Evolutionary conservation across 306 rosid species (phyloP).

Genomic region (Carpinus fangiana): DNA sequence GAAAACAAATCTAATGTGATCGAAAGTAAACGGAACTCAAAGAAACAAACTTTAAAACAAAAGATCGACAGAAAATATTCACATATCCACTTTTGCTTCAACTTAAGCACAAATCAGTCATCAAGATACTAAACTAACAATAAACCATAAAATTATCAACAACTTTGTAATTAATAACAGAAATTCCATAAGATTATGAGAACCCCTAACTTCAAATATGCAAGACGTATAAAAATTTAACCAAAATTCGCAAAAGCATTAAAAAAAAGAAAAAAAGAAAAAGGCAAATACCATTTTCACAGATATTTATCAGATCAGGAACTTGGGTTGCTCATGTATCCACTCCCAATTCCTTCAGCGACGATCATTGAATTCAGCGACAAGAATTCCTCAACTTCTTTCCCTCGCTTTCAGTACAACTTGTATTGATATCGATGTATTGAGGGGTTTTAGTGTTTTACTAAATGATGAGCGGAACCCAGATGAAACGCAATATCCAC

Average conservation of each 20-base stretch:
- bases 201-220: constrained; percentile 35
- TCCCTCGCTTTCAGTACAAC: constrained; percentile 20
- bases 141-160: constrained; percentile 19
- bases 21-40: constrained; percentile 14
- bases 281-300: constrained; percentile 57
- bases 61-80: background rate
- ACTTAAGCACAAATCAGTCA: constrained; percentile 50
- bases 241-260: background rate
- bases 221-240: constrained; percentile 2
- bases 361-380: constrained; percentile 34
- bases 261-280: background rate
- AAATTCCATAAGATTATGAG: background rate
- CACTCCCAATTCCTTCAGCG: constrained; percentile 39
- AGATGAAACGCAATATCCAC: too few species aligned
- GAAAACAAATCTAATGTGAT: constrained; percentile 25
- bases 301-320: constrained; percentile 64
- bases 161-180: constrained; percentile 1
- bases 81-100: constrained; percentile 26
- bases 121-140: constrained; percentile 15
- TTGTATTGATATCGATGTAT: constrained; percentile 7
- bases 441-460: too few species aligned
- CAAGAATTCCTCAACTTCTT: constrained; percentile 39
- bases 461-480: too few species aligned
- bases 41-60: constrained; percentile 29
- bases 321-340: constrained; percentile 58